Evolutionary conservation across 1,139 yeast genomes (phyloP).

Genomic region (Sugiyamaella japonica): DNA sequence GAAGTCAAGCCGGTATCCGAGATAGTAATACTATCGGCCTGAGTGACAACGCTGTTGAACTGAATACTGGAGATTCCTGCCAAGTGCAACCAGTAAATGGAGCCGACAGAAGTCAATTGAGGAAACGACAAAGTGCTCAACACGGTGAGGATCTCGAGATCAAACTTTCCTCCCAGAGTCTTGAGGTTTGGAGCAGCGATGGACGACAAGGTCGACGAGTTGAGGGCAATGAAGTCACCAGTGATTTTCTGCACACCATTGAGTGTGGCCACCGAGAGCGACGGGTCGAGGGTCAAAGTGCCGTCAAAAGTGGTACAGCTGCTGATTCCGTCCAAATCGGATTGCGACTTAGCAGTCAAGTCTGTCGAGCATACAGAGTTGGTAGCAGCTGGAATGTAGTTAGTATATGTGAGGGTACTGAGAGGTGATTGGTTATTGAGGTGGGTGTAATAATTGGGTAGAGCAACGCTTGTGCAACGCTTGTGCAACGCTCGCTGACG

Average conservation of each 20-base stretch:
- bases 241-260: conserved; percentile 60
- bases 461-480: too few species aligned
- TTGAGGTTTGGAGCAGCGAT: conserved; percentile 78
- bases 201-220: conserved; percentile 60
- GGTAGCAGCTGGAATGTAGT: conserved; percentile 20
- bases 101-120: conserved; percentile 74
- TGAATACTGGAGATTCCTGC: conserved; percentile 75
- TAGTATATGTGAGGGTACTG: too few species aligned
- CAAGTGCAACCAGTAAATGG: conserved; percentile 74
- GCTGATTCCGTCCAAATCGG: conserved; percentile 70
- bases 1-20: conserved; percentile 84
- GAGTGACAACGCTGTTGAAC: conserved; percentile 71
- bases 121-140: conserved; percentile 74
- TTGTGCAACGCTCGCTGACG: too few species aligned
- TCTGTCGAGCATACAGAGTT: conserved; percentile 26
- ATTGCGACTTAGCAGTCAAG: conserved; percentile 55
- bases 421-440: too few species aligned
- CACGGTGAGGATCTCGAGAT: conserved; percentile 63
- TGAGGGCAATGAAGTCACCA: conserved; percentile 69
- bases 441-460: too few species aligned
- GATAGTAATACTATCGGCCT: conserved; percentile 69
- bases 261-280: conserved; percentile 54
- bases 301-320: conserved; percentile 82
- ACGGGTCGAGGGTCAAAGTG: conserved; percentile 61
- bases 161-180: conserved; percentile 70